Evolutionary conservation across 2,329 filamentous ascomycete species (phyloP).

Genomic region (Aspergillus chevalieri): DNA sequence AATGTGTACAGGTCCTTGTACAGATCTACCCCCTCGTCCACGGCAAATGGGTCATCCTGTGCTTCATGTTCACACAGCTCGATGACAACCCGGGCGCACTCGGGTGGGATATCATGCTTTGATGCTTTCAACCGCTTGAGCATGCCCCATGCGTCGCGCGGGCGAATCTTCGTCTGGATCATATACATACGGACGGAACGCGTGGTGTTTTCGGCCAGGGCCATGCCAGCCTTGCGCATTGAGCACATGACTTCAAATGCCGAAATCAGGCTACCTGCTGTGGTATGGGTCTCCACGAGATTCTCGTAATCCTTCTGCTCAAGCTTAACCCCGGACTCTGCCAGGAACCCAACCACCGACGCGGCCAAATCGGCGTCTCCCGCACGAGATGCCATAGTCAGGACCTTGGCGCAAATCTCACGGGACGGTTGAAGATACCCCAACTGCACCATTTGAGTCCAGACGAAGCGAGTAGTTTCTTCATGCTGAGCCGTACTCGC

Average conservation of each 20-base stretch:
- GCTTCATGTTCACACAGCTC: conserved; percentile 43
- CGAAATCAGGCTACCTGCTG: conserved; percentile 54
- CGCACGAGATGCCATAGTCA: conserved; percentile 64
- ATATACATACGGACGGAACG: conserved; percentile 57
- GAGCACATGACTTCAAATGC: conserved; percentile 66
- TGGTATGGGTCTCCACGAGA: conserved; percentile 64
- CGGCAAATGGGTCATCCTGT: conserved; percentile 23
- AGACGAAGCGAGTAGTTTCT: conserved; percentile 61
- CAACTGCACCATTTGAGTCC: conserved; percentile 59
- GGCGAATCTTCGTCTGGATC: conserved; percentile 39
- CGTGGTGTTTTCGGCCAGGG: conserved; percentile 55
- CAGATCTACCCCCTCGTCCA: conserved; percentile 50
- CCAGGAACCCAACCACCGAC: conserved; percentile 62
- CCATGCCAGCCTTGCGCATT: conserved; percentile 61
- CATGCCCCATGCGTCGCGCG: conserved; percentile 49
- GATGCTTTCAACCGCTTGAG: conserved; percentile 52
- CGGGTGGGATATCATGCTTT: conserved; percentile 45
- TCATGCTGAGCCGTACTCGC: conserved; percentile 61
- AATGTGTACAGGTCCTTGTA: conserved; percentile 57
- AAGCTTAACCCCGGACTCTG: conserved; percentile 51
- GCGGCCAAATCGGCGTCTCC: conserved; percentile 64
- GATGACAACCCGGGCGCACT: conserved; percentile 45
- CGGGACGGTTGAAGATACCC: conserved; percentile 57
- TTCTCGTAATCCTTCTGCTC: conserved; percentile 70
- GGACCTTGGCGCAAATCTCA: conserved; percentile 60